Evolutionary conservation across 192 early-diverging fungal genomes (phyloP).

Genomic region (Entomortierella beljakovae): DNA sequence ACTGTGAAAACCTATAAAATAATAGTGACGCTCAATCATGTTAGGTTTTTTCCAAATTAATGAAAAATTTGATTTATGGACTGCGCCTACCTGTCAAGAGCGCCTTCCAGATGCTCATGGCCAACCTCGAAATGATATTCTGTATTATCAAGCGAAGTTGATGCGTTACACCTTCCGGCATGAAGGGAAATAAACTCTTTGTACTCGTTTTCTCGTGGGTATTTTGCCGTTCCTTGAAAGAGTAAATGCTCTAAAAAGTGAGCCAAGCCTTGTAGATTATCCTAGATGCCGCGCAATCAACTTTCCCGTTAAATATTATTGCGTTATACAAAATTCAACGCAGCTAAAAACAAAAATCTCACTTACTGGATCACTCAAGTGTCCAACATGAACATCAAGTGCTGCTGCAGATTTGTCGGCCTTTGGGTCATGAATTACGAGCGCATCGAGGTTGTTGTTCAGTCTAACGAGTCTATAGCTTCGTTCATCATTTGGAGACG

Average conservation of each 20-base stretch:
- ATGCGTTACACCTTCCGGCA: conserved; percentile 64
- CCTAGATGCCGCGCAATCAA: conserved; percentile 25
- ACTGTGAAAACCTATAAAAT: conserved; percentile 75
- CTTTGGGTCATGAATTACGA: conserved; percentile 66
- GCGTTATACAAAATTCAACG: background rate
- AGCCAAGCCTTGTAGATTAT: conserved; percentile 70
- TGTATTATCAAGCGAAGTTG: conserved; percentile 58
- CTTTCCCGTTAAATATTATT: background rate
- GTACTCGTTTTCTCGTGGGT: conserved; percentile 77
- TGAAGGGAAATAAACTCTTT: conserved; percentile 60
- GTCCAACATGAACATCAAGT: conserved; percentile 71
- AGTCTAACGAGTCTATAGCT: conserved; percentile 67
- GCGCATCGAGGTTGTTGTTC: conserved; percentile 66
- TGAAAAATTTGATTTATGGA: background rate
- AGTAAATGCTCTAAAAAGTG: conserved; percentile 80
- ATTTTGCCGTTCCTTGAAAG: conserved; percentile 74
- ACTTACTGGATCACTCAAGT: conserved; percentile 65
- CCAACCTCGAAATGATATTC: conserved; percentile 69
- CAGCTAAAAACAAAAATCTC: background rate
- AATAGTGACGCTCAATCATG: background rate
- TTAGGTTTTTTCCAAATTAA: background rate
- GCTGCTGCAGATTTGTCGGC: conserved; percentile 70
- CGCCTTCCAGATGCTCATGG: conserved; percentile 59
- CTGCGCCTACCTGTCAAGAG: conserved; percentile 60
- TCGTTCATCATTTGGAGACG: conserved; percentile 68